These are phyloP conservation scores for Viridothelium virens DNA, from an alignment of 495 filamentous ascomycete species.

Conservation along the genomic window DNA sequence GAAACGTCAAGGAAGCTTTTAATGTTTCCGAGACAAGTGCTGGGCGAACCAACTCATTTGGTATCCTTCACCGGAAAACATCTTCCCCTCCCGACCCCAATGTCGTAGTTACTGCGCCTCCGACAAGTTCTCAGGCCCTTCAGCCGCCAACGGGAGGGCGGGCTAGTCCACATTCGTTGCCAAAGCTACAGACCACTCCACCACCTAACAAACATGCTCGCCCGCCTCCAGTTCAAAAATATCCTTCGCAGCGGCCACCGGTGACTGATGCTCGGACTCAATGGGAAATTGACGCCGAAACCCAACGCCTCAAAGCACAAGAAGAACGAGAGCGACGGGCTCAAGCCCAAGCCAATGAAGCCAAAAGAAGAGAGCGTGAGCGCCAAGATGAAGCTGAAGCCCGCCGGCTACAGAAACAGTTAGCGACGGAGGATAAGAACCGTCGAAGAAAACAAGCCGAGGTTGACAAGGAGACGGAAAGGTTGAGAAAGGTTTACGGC, in stretches of 20 bases:
- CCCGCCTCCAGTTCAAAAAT: conserved; percentile 8
- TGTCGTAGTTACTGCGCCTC: conserved; percentile 15
- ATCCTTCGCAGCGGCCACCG: conserved; percentile 5
- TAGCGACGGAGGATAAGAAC: conserved; percentile 69
- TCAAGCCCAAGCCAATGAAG: conserved; percentile 14
- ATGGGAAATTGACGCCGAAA: conserved; percentile 57
- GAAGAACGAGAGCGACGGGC: conserved; percentile 41
- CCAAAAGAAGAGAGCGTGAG: conserved; percentile 42
- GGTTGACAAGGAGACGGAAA: conserved; percentile 76
- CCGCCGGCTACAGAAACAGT: conserved; percentile 63
- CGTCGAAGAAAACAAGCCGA: conserved; percentile 58
- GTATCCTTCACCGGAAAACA: conserved; percentile 8
- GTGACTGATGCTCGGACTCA: conserved; percentile 46
- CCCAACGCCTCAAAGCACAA: conserved; percentile 51
- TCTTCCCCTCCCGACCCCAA: conserved; percentile 13
- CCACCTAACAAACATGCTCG: conserved; percentile 9
- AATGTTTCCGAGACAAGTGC: conserved; percentile 51
- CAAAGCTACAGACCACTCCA: conserved; percentile 25
- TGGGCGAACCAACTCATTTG: conserved; percentile 1
- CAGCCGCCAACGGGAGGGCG: conserved; percentile 18
- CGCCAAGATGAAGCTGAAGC: conserved; percentile 53
- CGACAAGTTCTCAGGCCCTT: conserved; percentile 19
- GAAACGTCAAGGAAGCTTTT: conserved; percentile 60
- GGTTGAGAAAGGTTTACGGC: conserved; percentile 67
- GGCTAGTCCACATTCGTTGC: conserved; percentile 25